Evolutionary conservation across 176 grass and related monocot genomes (phyloP).

Genomic region (Aechmea fasciata): DNA sequence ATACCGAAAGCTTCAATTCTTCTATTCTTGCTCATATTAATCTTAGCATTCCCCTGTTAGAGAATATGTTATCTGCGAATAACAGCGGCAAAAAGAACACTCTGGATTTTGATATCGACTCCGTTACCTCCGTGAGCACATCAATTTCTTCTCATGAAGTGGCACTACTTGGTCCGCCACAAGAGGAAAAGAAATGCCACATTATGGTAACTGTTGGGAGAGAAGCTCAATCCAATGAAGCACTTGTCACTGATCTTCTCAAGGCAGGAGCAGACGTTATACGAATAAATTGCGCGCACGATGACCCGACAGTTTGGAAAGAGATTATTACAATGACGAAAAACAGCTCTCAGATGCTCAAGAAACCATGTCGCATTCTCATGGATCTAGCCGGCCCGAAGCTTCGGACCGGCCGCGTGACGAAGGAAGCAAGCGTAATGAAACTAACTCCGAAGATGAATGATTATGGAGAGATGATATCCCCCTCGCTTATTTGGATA

Average conservation of each 20-base stretch:
- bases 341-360: slow-evolving; percentile 10
- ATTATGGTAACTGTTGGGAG: slow-evolving; percentile 25
- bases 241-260: slow-evolving; percentile 5
- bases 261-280: slow-evolving; percentile 14
- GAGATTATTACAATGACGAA: slow-evolving; percentile 14
- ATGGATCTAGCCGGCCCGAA: slow-evolving; percentile 25
- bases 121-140: neutral
- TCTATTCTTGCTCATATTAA: slow-evolving; percentile 14
- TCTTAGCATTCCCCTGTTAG: neutral
- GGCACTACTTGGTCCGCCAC: slow-evolving; percentile 9
- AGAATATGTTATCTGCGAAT: neutral
- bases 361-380: slow-evolving; percentile 21
- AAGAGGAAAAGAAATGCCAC: neutral
- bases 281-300: slow-evolving; percentile 22
- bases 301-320: slow-evolving; percentile 11
- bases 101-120: neutral
- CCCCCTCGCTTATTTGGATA: slow-evolving; percentile 15
- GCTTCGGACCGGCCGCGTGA: slow-evolving; percentile 6
- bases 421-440: neutral
- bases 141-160: neutral
- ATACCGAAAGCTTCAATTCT: slow-evolving; percentile 1
- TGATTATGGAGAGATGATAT: slow-evolving; percentile 7
- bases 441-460: slow-evolving; percentile 6
- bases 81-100: neutral
- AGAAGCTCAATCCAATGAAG: slow-evolving; percentile 15